phyloP scores from a whole-genome alignment of 371 early-diverging fungal species.

The Mortierella sp. region DNA sequence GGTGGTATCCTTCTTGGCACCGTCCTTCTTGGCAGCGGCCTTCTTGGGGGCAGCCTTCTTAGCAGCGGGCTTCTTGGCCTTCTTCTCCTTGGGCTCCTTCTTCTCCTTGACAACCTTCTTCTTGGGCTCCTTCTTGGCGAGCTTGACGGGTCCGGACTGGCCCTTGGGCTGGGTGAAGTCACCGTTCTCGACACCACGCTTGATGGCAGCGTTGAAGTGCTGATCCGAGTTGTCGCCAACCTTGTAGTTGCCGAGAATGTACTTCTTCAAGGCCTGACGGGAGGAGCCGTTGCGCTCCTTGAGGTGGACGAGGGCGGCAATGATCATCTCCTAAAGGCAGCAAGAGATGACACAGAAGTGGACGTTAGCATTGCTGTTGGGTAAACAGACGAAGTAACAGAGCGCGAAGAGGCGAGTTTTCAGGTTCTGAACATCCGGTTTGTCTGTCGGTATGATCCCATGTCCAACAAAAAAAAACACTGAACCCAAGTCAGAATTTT shows the following conservation, averaged over 20 bases:
- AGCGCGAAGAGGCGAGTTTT: not conserved
- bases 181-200: constrained; percentile 76
- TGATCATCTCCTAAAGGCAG: constrained; percentile 62
- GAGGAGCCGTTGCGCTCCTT: constrained; percentile 84
- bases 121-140: constrained; percentile 49
- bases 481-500: constrained; percentile 20
- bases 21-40: constrained; percentile 59
- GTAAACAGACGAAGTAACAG: not conserved
- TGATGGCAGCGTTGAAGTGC: constrained; percentile 78
- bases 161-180: constrained; percentile 81
- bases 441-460: constrained; percentile 2
- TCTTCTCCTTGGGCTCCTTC: constrained; percentile 61
- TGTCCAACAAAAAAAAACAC: constrained; percentile 2
- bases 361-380: not conserved
- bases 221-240: constrained; percentile 68
- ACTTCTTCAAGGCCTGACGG: constrained; percentile 86
- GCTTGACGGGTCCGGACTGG: constrained; percentile 69
- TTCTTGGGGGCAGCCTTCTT: constrained; percentile 62
- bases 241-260: constrained; percentile 81
- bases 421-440: not conserved
- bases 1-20: constrained; percentile 59
- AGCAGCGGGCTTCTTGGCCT: constrained; percentile 56
- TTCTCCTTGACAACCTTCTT: constrained; percentile 42
- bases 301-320: constrained; percentile 69
- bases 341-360: not conserved